Evolutionary conservation across 164 flowering plant genomes (phyloP), one percentile per base, ranked within the genome.

Genomic region (Vitis rupestris): DNA sequence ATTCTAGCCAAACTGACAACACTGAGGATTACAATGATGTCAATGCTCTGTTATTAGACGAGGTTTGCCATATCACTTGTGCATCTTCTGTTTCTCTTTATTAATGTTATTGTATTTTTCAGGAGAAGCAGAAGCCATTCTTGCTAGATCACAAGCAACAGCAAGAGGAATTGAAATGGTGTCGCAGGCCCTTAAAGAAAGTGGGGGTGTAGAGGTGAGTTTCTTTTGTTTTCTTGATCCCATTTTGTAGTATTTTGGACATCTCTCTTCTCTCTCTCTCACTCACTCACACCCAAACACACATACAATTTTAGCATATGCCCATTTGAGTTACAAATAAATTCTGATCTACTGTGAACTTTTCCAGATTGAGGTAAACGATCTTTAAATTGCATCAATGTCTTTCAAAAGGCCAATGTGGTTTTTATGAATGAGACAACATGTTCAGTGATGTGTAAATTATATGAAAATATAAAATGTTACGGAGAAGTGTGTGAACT

Each of bases 121-220:
- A 95, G 99, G 99, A 76, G 98, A 90, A 72, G 99, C 98, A 0
- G 90, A 88, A 74, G 97, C 99, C 12, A 93, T 91, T 61, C 75
- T 86, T 68, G 90, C 90, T 59, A 81, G 65, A 77, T 88, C 97
- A 63, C 73, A 86, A 51, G 97, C 98, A 65, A 90, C 90, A 53
- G 84, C 93, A 37, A 75, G 81, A 81, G 92, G 89, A 51, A 81
- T 91, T 70, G 65, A 73, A 2, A n/a, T 86, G 76, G 75, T 91
- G 13, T 87, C 94, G 1, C 68, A 69, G 15, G 31, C 94, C 30
- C 85, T 95, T 30, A 79, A 81, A 72, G 79, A 82, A 50, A 74
- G 47, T 74, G 97, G 97, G 44, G 99, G 99, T 50, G 81, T 75
- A 37, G 97, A 90, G 93, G 99, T 95, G 53, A 74, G 69, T 5